phyloP scores from a whole-genome alignment of 2,329 filamentous ascomycete species.

The Alternaria infectoria region DNA sequence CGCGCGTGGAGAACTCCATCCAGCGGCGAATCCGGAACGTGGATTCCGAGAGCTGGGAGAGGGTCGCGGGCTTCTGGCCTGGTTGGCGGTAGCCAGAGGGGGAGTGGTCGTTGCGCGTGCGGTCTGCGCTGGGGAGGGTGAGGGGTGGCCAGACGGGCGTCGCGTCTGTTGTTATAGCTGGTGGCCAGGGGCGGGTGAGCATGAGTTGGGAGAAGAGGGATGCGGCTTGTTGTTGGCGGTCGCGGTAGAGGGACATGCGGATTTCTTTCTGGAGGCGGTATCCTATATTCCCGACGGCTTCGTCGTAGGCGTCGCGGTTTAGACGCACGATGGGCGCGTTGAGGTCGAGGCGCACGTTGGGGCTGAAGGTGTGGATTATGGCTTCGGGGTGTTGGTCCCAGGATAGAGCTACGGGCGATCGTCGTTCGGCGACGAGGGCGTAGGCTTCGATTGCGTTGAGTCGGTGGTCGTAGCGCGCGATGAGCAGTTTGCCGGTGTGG shows the following conservation, averaged over 20 bases:
- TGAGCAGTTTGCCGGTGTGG: constrained; percentile 74
- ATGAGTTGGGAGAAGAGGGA: constrained; percentile 71
- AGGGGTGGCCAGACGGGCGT: constrained; percentile 74
- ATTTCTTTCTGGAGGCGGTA: constrained; percentile 59
- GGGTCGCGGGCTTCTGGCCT: constrained; percentile 58
- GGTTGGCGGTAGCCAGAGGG: constrained; percentile 51
- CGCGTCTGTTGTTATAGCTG: constrained; percentile 44
- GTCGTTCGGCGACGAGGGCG: constrained; percentile 71
- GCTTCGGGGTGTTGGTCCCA: constrained; percentile 72
- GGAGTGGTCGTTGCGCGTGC: constrained; percentile 59
- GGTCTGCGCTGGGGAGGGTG: constrained; percentile 68
- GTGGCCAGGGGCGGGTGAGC: constrained; percentile 63
- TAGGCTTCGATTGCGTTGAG: constrained; percentile 82
- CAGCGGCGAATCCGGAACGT: constrained; percentile 78
- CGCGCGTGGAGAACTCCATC: constrained; percentile 66
- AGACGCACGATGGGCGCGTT: constrained; percentile 70
- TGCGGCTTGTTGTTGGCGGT: constrained; percentile 26
- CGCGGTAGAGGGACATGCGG: constrained; percentile 52
- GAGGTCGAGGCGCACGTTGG: constrained; percentile 72
- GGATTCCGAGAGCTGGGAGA: constrained; percentile 68
- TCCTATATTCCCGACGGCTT: constrained; percentile 21
- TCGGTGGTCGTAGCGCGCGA: constrained; percentile 77
- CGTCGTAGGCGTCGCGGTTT: constrained; percentile 37
- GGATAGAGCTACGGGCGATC: constrained; percentile 60
- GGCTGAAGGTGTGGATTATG: constrained; percentile 75